Conservation (phyloP, 1,139 yeast species). For the Suhomyces maxii region DNA sequence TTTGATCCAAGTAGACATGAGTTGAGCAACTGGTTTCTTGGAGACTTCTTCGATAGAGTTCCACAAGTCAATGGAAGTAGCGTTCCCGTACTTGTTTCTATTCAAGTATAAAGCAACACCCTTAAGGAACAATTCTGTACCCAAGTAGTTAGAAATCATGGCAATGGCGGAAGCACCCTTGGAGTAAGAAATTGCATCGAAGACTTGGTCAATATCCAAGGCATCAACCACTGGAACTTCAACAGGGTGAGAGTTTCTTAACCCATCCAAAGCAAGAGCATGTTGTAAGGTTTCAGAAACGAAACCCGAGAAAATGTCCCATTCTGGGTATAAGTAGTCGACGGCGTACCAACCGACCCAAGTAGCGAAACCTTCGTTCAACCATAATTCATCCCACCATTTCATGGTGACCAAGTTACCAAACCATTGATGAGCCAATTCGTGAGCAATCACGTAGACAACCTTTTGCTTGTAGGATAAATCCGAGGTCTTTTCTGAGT, state of each 20-base stretch:
- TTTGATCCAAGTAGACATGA: slow-evolving; percentile 83
- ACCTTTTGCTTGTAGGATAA: slow-evolving; percentile 72
- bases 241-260: slow-evolving; percentile 79
- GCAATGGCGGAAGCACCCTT: slow-evolving; percentile 78
- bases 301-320: slow-evolving; percentile 81
- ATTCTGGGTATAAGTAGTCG: slow-evolving; percentile 75
- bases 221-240: slow-evolving; percentile 82
- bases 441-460: slow-evolving; percentile 87
- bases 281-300: slow-evolving; percentile 68
- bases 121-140: slow-evolving; percentile 61
- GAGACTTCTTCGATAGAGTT: slow-evolving; percentile 68
- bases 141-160: slow-evolving; percentile 71
- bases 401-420: slow-evolving; percentile 92
- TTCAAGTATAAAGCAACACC: slow-evolving; percentile 74
- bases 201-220: slow-evolving; percentile 80
- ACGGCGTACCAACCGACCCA: slow-evolving; percentile 85
- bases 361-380: slow-evolving; percentile 87
- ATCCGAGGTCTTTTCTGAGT: slow-evolving; percentile 64
- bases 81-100: slow-evolving; percentile 71
- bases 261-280: slow-evolving; percentile 69
- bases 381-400: slow-evolving; percentile 94
- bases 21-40: slow-evolving; percentile 67
- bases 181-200: slow-evolving; percentile 80
- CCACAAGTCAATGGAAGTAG: slow-evolving; percentile 82
- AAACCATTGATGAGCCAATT: slow-evolving; percentile 92